Base-by-base conservation (phyloP, 768 basidiomycete genomes). In the Wakefieldia striispora region DNA sequence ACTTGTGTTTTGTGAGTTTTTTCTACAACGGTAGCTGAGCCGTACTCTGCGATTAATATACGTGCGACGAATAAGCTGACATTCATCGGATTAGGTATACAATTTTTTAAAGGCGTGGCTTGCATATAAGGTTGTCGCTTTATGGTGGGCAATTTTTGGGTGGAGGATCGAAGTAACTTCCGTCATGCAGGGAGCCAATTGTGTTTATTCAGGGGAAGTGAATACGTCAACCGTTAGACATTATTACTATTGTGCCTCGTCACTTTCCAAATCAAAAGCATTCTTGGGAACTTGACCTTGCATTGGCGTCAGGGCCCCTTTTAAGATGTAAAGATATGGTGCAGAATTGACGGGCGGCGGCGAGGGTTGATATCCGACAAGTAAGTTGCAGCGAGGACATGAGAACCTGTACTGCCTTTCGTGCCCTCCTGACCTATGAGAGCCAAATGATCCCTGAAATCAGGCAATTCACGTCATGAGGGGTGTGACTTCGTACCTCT, bases 21-120 rank as follows among this genome's bases (percentile, higher is more conserved):
- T 74, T 80, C 83, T 88, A 88, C 86, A 88, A 88, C 86, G 86
- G 86, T 88, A 88, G 76, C 86, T 88, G 86, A 88, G 70, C 75
- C 67, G 60, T 55, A 56, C 36, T 49, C 53, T 57, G 43, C 43
- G 36, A 40, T 41, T 38, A 40, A 24, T 5, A 8, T 29, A n/a
- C 20, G 19, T 53, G 33, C 5, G 33, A 7, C 24, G 0, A 9
- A 23, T 36, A 43, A 16, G 23, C 62, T 65, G 14, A 66, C 36
- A 6, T 29, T 6, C 21, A 20, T 19, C 34, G 2, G 13, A 33
- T 11, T 4, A 29, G 29, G 29, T 29, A 33, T 6, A 16, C 2
- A 2, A n/a, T n/a, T n/a, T 14, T 29, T 16, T 14, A 33, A 33
- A 16, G 14, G 33, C 16, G 6, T 14, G 33, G 17, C 23, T 29